Percentiles rank a stretch among this genome's conserved stretches.
Conservation (phyloP, 306 rosid genomes). For the Dryas octopetala region DNA sequence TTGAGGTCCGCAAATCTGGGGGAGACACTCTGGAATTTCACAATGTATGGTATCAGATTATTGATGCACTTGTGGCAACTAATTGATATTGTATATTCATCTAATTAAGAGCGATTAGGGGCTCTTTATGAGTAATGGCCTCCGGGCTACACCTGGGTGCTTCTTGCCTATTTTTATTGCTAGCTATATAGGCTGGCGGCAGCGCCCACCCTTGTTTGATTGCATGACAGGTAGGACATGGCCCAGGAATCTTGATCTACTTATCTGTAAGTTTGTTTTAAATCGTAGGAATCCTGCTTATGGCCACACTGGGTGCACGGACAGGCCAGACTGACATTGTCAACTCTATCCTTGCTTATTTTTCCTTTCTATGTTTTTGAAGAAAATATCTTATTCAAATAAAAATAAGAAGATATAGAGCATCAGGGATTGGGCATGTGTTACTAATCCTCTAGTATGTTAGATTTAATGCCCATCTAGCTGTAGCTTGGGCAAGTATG, state of each 20-base stretch:
- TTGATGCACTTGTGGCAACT: neutral
- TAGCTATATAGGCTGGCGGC: too few species aligned
- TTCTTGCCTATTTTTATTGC: too few species aligned
- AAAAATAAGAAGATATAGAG: neutral
- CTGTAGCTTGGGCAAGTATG: neutral
- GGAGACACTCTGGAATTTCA: conserved; percentile 97
- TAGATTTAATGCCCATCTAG: neutral
- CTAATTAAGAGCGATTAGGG: neutral
- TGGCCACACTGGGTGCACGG: neutral
- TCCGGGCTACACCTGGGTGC: neutral
- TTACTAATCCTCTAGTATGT: neutral
- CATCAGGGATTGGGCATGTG: neutral
- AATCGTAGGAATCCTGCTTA: neutral
- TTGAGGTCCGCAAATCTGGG: conserved; percentile 81
- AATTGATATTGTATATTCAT: neutral
- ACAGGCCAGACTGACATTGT: neutral
- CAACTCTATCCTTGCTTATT: neutral
- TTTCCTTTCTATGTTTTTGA: neutral
- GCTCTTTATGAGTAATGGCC: neutral
- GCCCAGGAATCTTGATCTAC: neutral
- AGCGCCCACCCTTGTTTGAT: neutral
- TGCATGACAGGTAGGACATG: neutral
- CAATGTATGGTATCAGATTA: conserved; percentile 56
- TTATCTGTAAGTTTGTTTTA: too few species aligned
- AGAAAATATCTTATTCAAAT: neutral